Base-by-base conservation (phyloP, 306 rosid genomes). In the Vicia villosa region DNA sequence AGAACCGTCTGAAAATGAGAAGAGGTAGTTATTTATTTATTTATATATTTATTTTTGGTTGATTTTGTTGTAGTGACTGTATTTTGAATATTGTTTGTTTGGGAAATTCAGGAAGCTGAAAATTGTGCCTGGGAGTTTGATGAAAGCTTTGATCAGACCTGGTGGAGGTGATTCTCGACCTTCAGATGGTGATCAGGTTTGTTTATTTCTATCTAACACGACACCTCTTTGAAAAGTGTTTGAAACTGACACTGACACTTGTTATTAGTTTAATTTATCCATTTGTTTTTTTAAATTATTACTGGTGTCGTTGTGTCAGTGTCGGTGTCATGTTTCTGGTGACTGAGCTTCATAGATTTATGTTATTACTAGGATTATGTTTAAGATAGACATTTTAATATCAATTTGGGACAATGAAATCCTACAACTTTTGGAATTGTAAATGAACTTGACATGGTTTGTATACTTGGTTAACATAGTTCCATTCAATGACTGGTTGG, bases 161-260 rank as follows among this genome's bases (percentile, higher is more conserved):
- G 97, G 99, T 55, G 97, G 87, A 8, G 95, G 95, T 50, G 97
- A 91, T 61, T 82, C 78, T 20, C 83, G 57, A 19, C 95, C 99
- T 54, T 87, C 91, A 0, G 92, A 94, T 43, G 97, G 91, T 60
- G 95, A 91, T 41, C 97, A 94, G 95, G 97, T 94, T 94, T 81
- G 38, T 69, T 63, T 74, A 9, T 6, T 1, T 15, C 8, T 1
- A 5, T 1, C 8, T 32, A 32, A 2, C 2, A 34, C 37, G 9
- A 34, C 38, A 34, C 2, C 38, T 34, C 38, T 34, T 9, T 6
- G 2, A 34, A 34, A 32, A 32, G 8, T 32, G 37, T 32, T 2
- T 6, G 37, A 1, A 32, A 32, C 37, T 1, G 8, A 6, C 3
- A 34, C 2, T 2, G 38, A 7, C 10, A 34, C 10, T 34, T 7